Evolutionary conservation across 495 filamentous ascomycete species (phyloP).

Genomic region (Daldinia loculata): DNA sequence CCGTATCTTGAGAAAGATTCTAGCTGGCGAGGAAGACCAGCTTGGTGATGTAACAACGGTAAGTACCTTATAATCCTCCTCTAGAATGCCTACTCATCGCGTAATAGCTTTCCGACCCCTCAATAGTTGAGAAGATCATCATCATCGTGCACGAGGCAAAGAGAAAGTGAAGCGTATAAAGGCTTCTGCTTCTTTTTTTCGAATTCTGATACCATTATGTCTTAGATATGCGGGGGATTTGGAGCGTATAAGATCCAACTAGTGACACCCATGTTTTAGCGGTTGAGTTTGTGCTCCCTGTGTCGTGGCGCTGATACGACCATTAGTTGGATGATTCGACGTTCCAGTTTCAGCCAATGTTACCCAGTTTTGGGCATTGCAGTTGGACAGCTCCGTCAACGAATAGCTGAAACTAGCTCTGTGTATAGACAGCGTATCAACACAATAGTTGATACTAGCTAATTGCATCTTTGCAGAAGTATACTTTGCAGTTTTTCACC

Average conservation of each 20-base stretch:
- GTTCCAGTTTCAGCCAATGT: slow-evolving; percentile 11
- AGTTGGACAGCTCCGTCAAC: slow-evolving; percentile 4
- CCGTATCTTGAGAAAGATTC: slow-evolving; percentile 93
- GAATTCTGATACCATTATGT: slow-evolving; percentile 33
- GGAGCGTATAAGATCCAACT: slow-evolving; percentile 15
- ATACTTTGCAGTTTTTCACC: neutral
- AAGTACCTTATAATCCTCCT: slow-evolving; percentile 50
- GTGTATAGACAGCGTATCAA: slow-evolving; percentile 5
- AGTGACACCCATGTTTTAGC: neutral
- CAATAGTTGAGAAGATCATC: slow-evolving; percentile 90
- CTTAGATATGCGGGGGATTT: slow-evolving; percentile 15
- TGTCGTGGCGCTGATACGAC: slow-evolving; percentile 8
- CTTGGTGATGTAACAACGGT: slow-evolving; percentile 93
- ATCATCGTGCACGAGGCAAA: slow-evolving; percentile 70
- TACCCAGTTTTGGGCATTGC: slow-evolving; percentile 8
- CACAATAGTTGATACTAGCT: neutral
- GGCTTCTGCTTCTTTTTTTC: slow-evolving; percentile 3
- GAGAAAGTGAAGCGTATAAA: slow-evolving; percentile 54
- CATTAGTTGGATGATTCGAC: slow-evolving; percentile 13
- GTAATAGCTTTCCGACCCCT: slow-evolving; percentile 83
- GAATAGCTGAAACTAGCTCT: slow-evolving; percentile 4
- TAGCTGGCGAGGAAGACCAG: slow-evolving; percentile 96
- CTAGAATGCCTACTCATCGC: slow-evolving; percentile 48
- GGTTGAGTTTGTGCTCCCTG: neutral
- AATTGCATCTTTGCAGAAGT: neutral